Percentiles rank a stretch among this genome's conserved stretches.
Conservation (phyloP, 345 rosid genomes). For the Populus nigra region DNA sequence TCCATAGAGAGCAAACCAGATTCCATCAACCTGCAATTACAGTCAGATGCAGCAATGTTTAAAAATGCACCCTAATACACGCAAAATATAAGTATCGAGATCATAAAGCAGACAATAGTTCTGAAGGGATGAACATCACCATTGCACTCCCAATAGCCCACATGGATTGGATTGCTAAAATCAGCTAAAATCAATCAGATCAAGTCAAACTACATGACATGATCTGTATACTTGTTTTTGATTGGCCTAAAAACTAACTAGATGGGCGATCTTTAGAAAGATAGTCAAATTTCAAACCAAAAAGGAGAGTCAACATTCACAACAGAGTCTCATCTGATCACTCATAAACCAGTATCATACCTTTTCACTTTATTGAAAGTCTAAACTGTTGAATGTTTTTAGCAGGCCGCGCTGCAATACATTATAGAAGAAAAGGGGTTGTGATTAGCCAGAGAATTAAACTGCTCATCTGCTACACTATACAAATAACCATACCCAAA, state of each 20-base stretch:
- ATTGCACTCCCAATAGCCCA: not conserved
- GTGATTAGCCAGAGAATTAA: not conserved
- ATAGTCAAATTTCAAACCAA: not conserved
- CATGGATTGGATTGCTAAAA: not conserved
- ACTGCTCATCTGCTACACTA: not conserved
- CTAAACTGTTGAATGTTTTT: not conserved
- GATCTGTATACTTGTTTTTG: not conserved
- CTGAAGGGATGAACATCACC: not conserved
- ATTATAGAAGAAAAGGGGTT: not conserved
- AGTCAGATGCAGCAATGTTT: not conserved
- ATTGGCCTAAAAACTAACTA: not conserved
- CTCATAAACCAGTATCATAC: not conserved
- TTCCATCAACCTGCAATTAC: constrained; percentile 86
- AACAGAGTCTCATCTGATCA: not conserved
- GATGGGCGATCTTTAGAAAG: not conserved
- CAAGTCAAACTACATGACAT: not conserved
- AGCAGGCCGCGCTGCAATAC: not conserved
- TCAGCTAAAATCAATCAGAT: not conserved
- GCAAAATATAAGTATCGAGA: not conserved
- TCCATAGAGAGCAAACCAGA: constrained; percentile 77
- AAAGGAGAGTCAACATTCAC: not conserved
- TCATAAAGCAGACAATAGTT: not conserved
- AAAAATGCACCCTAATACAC: not conserved
- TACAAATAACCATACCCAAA: not conserved
- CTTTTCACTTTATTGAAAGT: not conserved